Evolutionary conservation across 78 protist genomes (phyloP).

Genomic region (Paratrimastix pyriformis): DNA sequence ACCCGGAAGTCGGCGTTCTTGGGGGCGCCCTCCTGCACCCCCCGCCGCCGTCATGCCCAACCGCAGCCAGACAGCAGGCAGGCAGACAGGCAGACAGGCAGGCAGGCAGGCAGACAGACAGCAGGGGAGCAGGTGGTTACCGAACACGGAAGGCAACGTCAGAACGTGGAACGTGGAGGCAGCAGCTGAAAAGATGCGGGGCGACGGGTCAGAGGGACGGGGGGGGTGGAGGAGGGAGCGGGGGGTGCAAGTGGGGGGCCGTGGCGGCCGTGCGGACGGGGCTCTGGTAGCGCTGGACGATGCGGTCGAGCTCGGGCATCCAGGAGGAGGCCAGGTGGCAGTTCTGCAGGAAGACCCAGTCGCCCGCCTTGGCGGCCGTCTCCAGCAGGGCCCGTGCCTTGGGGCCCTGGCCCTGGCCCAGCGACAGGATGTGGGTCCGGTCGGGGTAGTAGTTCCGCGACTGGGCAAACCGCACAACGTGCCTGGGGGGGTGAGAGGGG

Average conservation of each 20-base stretch:
- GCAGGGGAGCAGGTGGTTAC: no score
- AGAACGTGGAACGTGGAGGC: no score
- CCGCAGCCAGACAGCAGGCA: no score
- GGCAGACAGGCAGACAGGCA: no score
- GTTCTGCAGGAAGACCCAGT: conserved; percentile 58
- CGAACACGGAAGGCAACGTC: no score
- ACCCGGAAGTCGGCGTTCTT: conserved; percentile 45
- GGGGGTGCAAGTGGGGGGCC: no score
- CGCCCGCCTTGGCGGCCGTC: conserved; percentile 30
- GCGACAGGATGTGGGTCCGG: conserved; percentile 18
- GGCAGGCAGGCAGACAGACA: no score
- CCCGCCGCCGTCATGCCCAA: no score
- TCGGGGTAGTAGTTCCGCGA: background rate
- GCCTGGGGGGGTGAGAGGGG: conserved; percentile 61
- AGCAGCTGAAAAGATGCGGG: no score
- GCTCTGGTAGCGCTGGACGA: background rate
- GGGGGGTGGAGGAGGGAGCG: no score
- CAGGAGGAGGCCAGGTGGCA: conserved; percentile 75
- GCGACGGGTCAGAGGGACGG: no score
- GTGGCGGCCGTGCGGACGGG: no score
- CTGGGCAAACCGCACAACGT: conserved; percentile 26
- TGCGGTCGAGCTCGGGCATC: conserved; percentile 61
- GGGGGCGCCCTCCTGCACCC: conserved; percentile 6
- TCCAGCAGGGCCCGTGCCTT: conserved; percentile 25
- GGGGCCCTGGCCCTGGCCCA: conserved; percentile 62